Base-by-base conservation (phyloP, 2,329 filamentous ascomycete genomes). In the Lachnellula suecica region DNA sequence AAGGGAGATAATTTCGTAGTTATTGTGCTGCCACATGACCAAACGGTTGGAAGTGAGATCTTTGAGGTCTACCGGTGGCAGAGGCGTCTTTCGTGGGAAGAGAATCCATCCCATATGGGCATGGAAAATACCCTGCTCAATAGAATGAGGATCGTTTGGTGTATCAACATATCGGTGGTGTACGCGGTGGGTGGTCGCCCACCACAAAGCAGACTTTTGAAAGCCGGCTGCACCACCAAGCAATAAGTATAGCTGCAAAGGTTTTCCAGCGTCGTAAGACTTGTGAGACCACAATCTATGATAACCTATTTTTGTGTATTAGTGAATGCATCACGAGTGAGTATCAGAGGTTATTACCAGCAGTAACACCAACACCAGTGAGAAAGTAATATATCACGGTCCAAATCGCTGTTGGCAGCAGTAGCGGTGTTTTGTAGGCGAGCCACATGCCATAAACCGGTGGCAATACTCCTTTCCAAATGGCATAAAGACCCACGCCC, bases 161-260 rank as follows among this genome's bases (percentile, higher is more conserved):
- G 90, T 94, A 69, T 94, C 90, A 74, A 89, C 93, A 71, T 92
- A 94, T 61, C 90, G 83, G 78, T 94, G 90, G 72, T 94, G 89
- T 64, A 89, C 87, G 60, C 90, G 86, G 74, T 94, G 89, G 66
- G 86, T 88, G 62, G 87, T 83, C 56, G 88, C 84, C 89, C 89
- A 94, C 89, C 89, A 94, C 69, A 89, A 81, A 69, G 91, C 87
- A 44, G 89, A 93, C 49, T 89, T 89, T 71, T 94, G 85, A 54
- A 92, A 87, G 58, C 89, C 88, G 71, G 88, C 89, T 63, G 87
- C 88, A 54, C 89, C 89, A 56, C 89, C 81, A 47, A 84, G 83
- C 55, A 89, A 88, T 57, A 93, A 83, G 73, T 88, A 91, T 66
- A 92, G 82, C 70, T 87, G 84, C 52, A 94, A 82, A 40, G 87